Evolutionary conservation across 495 filamentous ascomycete genomes (phyloP).

Genomic region (Xylaria palmicola): DNA sequence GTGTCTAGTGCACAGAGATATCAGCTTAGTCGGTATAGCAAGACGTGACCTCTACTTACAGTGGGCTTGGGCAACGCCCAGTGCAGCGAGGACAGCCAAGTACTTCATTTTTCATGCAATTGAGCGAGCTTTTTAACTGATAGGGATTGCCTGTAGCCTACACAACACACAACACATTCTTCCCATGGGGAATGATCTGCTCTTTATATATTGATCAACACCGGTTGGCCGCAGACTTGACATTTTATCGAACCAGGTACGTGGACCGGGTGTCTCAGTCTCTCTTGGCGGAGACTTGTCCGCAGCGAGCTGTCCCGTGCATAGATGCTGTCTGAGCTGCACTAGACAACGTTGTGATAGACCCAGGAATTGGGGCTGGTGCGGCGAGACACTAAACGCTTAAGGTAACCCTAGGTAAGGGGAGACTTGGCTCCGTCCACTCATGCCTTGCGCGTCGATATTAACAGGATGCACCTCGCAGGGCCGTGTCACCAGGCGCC

Average conservation of each 20-base stretch:
- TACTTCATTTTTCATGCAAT: conserved; percentile 14
- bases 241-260: neutral
- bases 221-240: neutral
- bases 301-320: neutral
- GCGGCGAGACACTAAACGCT: too few relatives aligned
- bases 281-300: neutral
- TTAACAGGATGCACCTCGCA: conserved; percentile 1
- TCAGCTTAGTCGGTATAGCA: neutral
- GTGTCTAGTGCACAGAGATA: conserved; percentile 11
- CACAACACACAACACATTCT: neutral
- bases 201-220: conserved; percentile 4
- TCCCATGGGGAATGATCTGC: conserved; percentile 11
- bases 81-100: conserved; percentile 5
- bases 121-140: neutral
- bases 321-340: neutral
- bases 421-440: conserved; percentile 5
- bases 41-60: conserved; percentile 1
- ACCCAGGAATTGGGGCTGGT: neutral
- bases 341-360: neutral
- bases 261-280: neutral
- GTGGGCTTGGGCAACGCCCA: conserved; percentile 16
- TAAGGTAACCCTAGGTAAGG: neutral
- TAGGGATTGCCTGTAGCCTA: neutral
- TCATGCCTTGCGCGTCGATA: neutral
- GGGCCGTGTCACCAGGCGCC: neutral